Evolutionary conservation across 306 rosid genomes (phyloP).

Genomic region (Cicer judaicum): DNA sequence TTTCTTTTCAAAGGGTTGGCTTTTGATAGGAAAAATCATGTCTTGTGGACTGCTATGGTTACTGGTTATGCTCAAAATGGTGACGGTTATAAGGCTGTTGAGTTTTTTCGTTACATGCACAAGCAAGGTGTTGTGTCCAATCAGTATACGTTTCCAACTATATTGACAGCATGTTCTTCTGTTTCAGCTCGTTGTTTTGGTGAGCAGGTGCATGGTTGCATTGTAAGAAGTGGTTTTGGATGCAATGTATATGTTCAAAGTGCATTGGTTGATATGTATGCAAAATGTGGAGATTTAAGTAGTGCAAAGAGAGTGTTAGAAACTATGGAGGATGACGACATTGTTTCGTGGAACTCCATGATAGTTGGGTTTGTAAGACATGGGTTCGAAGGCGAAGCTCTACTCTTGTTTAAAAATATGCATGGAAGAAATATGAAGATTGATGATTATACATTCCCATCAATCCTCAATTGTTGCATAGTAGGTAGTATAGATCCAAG

Average conservation of each 20-base stretch:
- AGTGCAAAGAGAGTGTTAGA: constrained; percentile 61
- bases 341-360: constrained; percentile 88
- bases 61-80: constrained; percentile 90
- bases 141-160: constrained; percentile 83
- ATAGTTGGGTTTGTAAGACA: constrained; percentile 84
- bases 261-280: constrained; percentile 83
- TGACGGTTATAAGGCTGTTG: constrained; percentile 65
- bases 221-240: constrained; percentile 69
- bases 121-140: constrained; percentile 61
- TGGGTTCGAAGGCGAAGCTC: constrained; percentile 68
- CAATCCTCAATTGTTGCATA: constrained; percentile 66
- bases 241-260: constrained; percentile 79
- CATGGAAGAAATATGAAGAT: constrained; percentile 67
- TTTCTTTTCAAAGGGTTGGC: constrained; percentile 57
- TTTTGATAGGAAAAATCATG: constrained; percentile 61
- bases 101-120: constrained; percentile 67
- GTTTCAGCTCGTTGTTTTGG: constrained; percentile 69
- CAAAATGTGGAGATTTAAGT: constrained; percentile 72
- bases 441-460: constrained; percentile 85
- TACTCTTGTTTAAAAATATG: constrained; percentile 69
- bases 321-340: constrained; percentile 71
- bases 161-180: constrained; percentile 78
- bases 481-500: constrained; percentile 49
- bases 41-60: constrained; percentile 85
- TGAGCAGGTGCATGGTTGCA: constrained; percentile 73